Evolutionary conservation across 202 grass and related monocot genomes (phyloP).

Genomic region (Eragrostis tef): DNA sequence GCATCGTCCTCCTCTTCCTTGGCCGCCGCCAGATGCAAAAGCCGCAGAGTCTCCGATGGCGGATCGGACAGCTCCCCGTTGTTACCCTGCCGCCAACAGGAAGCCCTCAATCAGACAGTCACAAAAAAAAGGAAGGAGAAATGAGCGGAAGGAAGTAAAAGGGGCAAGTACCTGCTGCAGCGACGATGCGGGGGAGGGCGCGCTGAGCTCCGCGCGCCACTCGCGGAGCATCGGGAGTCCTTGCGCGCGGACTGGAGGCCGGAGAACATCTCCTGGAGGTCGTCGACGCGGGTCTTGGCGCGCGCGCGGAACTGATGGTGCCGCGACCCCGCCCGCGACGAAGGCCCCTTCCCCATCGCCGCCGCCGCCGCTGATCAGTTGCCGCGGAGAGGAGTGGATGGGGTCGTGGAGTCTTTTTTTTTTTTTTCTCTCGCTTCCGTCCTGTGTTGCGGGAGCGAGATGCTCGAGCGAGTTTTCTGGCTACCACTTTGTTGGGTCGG

Average conservation of each 20-base stretch:
- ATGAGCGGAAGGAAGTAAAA: neutral
- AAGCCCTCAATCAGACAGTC: no score
- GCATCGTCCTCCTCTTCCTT: slow-evolving; percentile 97
- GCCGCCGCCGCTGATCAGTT: slow-evolving; percentile 25
- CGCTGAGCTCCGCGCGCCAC: slow-evolving; percentile 95
- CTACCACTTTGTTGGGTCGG: slow-evolving; percentile 55
- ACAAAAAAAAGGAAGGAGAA: no score
- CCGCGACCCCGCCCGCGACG: slow-evolving; percentile 61
- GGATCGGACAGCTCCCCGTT: slow-evolving; percentile 62
- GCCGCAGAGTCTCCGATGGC: slow-evolving; percentile 64
- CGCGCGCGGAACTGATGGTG: slow-evolving; percentile 84
- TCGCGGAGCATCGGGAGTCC: slow-evolving; percentile 94
- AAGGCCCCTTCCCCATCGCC: slow-evolving; percentile 74
- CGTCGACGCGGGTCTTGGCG: slow-evolving; percentile 86
- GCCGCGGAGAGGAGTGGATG: neutral
- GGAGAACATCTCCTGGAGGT: slow-evolving; percentile 91
- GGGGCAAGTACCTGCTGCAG: slow-evolving; percentile 54
- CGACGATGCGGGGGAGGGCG: slow-evolving; percentile 76
- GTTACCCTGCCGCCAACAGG: no score
- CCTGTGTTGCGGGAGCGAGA: slow-evolving; percentile 35
- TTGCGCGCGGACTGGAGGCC: slow-evolving; percentile 90
- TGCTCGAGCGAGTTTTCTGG: slow-evolving; percentile 33
- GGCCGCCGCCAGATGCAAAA: slow-evolving; percentile 61
- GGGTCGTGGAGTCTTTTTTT: neutral
- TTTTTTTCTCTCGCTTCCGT: neutral